Base-by-base conservation (phyloP, 495 filamentous ascomycete genomes). In the Aspergillus cavernicola region DNA sequence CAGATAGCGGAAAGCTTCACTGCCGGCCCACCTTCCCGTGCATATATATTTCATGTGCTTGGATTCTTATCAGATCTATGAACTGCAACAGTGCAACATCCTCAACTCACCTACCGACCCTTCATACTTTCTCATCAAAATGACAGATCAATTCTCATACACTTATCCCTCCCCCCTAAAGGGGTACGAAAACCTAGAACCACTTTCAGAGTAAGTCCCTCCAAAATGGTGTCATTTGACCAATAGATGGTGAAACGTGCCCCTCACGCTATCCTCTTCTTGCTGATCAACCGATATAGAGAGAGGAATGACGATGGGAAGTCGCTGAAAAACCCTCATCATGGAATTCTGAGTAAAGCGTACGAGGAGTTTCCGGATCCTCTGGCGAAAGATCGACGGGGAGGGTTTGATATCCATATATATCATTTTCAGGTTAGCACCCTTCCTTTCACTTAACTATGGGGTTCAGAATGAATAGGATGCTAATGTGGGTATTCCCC, bases 321-420 rank as follows among this genome's bases (percentile, higher is more conserved):
- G 61, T 85, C 80, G 35, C 73, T 79, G 55, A 70, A 71, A 35
- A 89, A 90, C 55, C 79, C 77, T 0, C 70, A 77, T 43, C 77
- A 75, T 11, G 80, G 75, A 8, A 63, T 72, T 1, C 62, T 80
- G 36, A 89, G 85, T 62, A 71, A 75, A 53, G 78, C 84, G 16
- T 92, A 90, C 57, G 72, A 81, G 22, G 68, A 72, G 39, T 92
- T 90, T 37, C 65, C 74, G 0, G 78, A 82, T 10, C 87, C 87
- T 0, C 66, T 90, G 7, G 68, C 79, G 22, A 89, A 86, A 45
- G 79, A 71, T 10, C 63, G 61, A 6, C 73, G 80, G 8, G 85
- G 86, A 24, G 80, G 80, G 10, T 84, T 84, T 58, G 90, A 95
- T 65, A 68, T 91, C 6, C 90, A 95, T 68, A 85, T 96, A 60